phyloP scores from a whole-genome alignment of 768 basidiomycete genomes.

The Boletellus ananas region DNA sequence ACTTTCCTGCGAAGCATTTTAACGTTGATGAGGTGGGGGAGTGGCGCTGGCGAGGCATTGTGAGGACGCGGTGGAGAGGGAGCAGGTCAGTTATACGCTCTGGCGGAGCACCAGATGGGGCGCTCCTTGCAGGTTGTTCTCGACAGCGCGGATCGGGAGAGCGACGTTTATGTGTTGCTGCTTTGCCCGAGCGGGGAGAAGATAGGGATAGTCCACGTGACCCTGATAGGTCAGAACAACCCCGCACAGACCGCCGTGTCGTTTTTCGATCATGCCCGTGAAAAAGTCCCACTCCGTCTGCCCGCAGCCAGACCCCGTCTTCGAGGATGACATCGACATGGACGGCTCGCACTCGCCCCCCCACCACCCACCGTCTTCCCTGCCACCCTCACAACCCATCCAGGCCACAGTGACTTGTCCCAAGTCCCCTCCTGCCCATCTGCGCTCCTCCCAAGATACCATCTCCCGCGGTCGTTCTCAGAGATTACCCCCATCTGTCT shows the following conservation, averaged over 20 bases:
- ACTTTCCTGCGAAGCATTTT: no score
- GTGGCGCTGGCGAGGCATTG: neutral
- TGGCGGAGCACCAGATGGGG: neutral
- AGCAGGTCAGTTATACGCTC: neutral
- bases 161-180: no score
- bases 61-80: no score
- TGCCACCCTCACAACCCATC: slow-evolving; percentile 11
- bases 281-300: slow-evolving; percentile 15
- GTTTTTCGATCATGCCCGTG: slow-evolving; percentile 23
- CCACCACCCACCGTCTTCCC: neutral
- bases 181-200: neutral
- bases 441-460: slow-evolving; percentile 19
- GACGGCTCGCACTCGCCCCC: slow-evolving; percentile 10
- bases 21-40: no score
- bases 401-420: slow-evolving; percentile 11
- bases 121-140: no score
- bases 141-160: no score
- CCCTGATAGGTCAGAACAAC: neutral
- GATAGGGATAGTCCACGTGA: neutral
- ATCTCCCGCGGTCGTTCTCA: slow-evolving; percentile 9
- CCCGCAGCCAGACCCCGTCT: slow-evolving; percentile 22
- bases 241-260: slow-evolving; percentile 19
- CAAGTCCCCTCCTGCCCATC: slow-evolving; percentile 9
- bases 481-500: slow-evolving; percentile 5
- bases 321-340: slow-evolving; percentile 38